phyloP scores from a whole-genome alignment of 208 protist species.

The Acanthamoeba healyi region DNA sequence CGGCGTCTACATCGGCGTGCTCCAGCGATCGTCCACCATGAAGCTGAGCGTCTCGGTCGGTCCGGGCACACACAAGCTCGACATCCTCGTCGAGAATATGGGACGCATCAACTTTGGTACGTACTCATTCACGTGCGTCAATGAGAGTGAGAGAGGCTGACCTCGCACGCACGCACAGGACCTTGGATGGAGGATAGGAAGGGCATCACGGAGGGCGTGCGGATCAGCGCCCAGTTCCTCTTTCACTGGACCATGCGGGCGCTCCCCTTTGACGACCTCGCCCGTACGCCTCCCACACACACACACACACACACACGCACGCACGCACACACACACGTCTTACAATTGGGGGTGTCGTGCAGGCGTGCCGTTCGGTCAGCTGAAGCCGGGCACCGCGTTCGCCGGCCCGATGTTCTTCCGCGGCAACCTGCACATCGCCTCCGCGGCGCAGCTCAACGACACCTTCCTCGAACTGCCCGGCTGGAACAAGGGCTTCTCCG shows the following conservation, averaged over 20 bases:
- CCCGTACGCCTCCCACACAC: neutral
- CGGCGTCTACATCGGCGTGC: neutral
- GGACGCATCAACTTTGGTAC: slow-evolving; percentile 65
- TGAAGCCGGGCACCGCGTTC: neutral
- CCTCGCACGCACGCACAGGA: neutral
- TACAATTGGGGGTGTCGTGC: neutral
- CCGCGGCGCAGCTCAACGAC: neutral
- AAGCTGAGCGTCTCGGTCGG: neutral
- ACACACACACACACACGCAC: too few species aligned
- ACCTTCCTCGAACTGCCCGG: slow-evolving; percentile 38
- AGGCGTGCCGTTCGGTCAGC: neutral
- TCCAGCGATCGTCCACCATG: neutral
- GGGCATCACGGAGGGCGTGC: slow-evolving; percentile 22
- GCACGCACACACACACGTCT: neutral
- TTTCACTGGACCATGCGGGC: slow-evolving; percentile 47
- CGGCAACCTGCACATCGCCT: neutral
- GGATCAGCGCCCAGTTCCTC: neutral
- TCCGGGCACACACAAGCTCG: neutral
- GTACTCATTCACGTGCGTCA: too few species aligned
- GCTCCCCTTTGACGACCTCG: slow-evolving; percentile 16
- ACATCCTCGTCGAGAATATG: slow-evolving; percentile 57
- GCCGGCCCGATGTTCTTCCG: neutral
- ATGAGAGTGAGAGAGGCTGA: too few species aligned
- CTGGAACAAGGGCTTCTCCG: slow-evolving; percentile 27
- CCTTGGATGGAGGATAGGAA: neutral